phyloP scores from a whole-genome alignment of 371 early-diverging fungal genomes.

The Cokeromyces recurvatus region DNA sequence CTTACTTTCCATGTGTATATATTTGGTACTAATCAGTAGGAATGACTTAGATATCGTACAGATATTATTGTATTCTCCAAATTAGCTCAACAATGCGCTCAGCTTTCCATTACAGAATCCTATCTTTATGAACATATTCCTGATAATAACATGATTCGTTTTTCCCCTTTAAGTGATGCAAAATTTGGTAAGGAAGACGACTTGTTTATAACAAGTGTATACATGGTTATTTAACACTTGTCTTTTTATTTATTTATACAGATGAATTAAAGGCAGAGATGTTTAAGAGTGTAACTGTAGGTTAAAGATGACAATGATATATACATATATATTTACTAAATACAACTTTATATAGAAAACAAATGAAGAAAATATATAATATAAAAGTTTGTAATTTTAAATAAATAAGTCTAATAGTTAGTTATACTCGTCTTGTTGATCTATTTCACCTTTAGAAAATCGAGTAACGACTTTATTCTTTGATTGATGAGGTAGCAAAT shows the following conservation, averaged over 20 bases:
- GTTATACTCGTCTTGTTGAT: no score
- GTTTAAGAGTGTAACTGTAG: slow-evolving; percentile 31
- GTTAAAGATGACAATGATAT: not conserved
- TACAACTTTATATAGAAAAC: no score
- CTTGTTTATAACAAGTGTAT: not conserved
- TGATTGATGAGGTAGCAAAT: slow-evolving; percentile 73
- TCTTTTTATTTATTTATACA: slow-evolving; percentile 5
- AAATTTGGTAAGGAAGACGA: slow-evolving; percentile 41
- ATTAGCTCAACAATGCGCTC: slow-evolving; percentile 78
- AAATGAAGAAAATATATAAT: no score
- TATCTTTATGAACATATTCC: slow-evolving; percentile 61
- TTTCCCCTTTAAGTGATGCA: slow-evolving; percentile 51
- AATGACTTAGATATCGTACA: no score
- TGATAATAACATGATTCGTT: slow-evolving; percentile 56
- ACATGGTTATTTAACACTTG: no score
- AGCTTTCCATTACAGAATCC: slow-evolving; percentile 69
- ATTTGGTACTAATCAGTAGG: slow-evolving; percentile 40
- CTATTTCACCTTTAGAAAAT: slow-evolving; percentile 5
- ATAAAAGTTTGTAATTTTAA: no score
- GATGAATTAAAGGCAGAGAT: slow-evolving; percentile 48
- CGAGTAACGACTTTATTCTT: slow-evolving; percentile 51
- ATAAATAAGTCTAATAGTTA: no score
- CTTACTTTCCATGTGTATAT: no score
- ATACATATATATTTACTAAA: no score
- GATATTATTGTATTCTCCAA: slow-evolving; percentile 67